Conservation (phyloP, 192 early-diverging fungal species). For the Funneliformis geosporum region DNA sequence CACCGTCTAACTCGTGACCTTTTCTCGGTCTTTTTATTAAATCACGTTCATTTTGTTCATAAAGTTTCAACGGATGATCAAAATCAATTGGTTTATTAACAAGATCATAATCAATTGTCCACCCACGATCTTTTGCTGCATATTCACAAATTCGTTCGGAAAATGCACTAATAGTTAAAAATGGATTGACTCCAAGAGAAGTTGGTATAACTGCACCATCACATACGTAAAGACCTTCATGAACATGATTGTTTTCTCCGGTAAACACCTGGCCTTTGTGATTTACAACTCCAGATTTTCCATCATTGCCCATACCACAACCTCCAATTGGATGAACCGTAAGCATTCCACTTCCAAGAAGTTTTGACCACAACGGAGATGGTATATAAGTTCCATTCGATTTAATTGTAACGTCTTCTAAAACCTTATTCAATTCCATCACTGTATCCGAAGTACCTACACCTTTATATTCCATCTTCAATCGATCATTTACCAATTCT, state of each 20-base stretch:
- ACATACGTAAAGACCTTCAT: slow-evolving; percentile 51
- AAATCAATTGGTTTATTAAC: slow-evolving; percentile 38
- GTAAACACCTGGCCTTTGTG: slow-evolving; percentile 50
- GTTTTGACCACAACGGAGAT: slow-evolving; percentile 38
- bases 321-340: slow-evolving; percentile 55
- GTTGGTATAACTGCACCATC: slow-evolving; percentile 52
- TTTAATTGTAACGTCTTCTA: slow-evolving; percentile 32
- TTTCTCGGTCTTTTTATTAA: background rate
- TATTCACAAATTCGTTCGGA: slow-evolving; percentile 44
- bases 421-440: slow-evolving; percentile 35
- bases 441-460: slow-evolving; percentile 39
- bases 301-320: slow-evolving; percentile 42
- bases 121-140: slow-evolving; percentile 41
- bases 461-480: slow-evolving; percentile 41
- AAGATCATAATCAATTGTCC: slow-evolving; percentile 45
- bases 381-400: slow-evolving; percentile 43
- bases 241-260: slow-evolving; percentile 40
- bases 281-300: slow-evolving; percentile 45
- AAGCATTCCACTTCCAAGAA: slow-evolving; percentile 38
- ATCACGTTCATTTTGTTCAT: slow-evolving; percentile 19
- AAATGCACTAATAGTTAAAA: slow-evolving; percentile 49
- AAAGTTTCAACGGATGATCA: slow-evolving; percentile 32
- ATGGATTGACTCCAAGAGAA: slow-evolving; percentile 51
- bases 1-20: slow-evolving; percentile 27
- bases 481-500: slow-evolving; percentile 36